A percentile compares a stretch with the other conserved stretches of the same genome.
These are phyloP conservation scores for Purpureocillium takamizusanense DNA, from an alignment of 2,329 filamentous ascomycete genomes.

Conservation along the genomic window DNA sequence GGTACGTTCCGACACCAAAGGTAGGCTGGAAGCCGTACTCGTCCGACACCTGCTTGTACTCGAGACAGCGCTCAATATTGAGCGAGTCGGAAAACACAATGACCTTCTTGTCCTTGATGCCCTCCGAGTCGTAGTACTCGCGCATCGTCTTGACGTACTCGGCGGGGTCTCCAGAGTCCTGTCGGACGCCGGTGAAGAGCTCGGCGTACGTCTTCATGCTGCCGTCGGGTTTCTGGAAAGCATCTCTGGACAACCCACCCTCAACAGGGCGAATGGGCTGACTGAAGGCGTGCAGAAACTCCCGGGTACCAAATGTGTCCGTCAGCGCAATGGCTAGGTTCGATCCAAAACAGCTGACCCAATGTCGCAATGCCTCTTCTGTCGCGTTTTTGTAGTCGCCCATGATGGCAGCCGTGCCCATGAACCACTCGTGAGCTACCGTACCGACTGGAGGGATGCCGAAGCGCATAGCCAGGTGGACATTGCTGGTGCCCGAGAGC, in stretches of 20 bases:
- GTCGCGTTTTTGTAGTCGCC: constrained; percentile 79
- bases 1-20: constrained; percentile 90
- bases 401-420: constrained; percentile 90
- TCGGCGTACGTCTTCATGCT: constrained; percentile 62
- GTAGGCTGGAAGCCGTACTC: constrained; percentile 72
- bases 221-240: constrained; percentile 29
- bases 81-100: constrained; percentile 95
- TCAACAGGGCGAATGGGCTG: constrained; percentile 45
- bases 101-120: constrained; percentile 71
- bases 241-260: constrained; percentile 29
- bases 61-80: constrained; percentile 80
- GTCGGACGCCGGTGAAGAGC: constrained; percentile 73
- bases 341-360: constrained; percentile 83
- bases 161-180: constrained; percentile 82
- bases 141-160: constrained; percentile 72
- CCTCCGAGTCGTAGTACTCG: constrained; percentile 68
- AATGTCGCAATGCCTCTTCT: constrained; percentile 75
- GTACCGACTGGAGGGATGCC: constrained; percentile 79
- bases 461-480: constrained; percentile 93
- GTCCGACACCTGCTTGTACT: constrained; percentile 82
- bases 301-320: constrained; percentile 89
- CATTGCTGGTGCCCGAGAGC: constrained; percentile 86
- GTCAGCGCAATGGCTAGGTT: constrained; percentile 84
- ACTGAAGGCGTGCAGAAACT: constrained; percentile 79
- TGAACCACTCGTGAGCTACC: constrained; percentile 96